Base-by-base conservation (phyloP, 768 basidiomycete species). In the Kwoniella dendrophila region DNA sequence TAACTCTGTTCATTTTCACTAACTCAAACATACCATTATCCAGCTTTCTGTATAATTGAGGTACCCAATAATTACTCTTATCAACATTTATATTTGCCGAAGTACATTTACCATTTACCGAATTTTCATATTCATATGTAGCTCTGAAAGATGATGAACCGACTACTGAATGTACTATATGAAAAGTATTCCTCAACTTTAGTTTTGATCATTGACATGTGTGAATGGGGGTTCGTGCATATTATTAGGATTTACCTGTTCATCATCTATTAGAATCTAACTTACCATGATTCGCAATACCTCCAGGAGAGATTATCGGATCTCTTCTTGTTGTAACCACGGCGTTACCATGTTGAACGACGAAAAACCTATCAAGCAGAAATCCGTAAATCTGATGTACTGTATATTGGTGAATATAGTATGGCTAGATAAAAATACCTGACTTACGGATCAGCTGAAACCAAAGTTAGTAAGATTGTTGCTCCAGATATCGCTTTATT, bases 1-100 rank as follows among this genome's bases (percentile, higher is more conserved):
- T 63, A 2, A 56, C 55, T 32, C 55, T 56, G 20, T 47, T 56
- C 55, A 56, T 56, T 27, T 56, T 56, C 20, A 56, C 55, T 32
- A 56, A 12, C 50, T 43, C 48, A 64, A 76, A 30, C 68, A 27
- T 32, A 59, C 60, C n/a, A 66, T 66, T n/a, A 62, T 44, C 38
- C 68, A 71, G 71, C 55, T 77, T 20, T 34, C 51, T 29, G 69
- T 78, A 78, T 26, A 80, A 63, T 53, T 74, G 71, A 55, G 78
- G 74, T 0, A 59, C 63, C 80, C 80, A 80, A 64, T 80, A 81
- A 54, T 74, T 73, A 50, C 71, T 74, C 71, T 74, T 72, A 67
- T 81, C 81, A 41, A 77, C 71, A 11, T 62, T 63, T 33, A 81
- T 59, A 43, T 61, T 66, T 2, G 71, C 68, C 4, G 71, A 68